These are phyloP conservation scores for Venturia carpophila DNA, from an alignment of 2,329 filamentous ascomycete genomes.

Conservation along the genomic window DNA sequence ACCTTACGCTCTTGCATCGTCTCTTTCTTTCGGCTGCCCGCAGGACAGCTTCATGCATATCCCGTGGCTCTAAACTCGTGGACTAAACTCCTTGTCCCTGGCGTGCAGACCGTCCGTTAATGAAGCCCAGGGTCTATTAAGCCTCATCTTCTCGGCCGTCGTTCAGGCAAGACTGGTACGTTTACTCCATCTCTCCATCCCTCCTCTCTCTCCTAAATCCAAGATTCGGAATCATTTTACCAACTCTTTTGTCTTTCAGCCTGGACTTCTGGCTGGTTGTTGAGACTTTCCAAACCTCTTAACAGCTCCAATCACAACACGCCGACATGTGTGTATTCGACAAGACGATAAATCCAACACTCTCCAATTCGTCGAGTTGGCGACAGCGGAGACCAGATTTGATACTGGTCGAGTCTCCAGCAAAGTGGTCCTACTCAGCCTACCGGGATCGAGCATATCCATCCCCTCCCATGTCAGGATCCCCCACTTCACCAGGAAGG, in stretches of 20 bases:
- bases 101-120: conserved; percentile 12
- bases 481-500: conserved; percentile 37
- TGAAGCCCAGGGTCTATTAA: conserved; percentile 13
- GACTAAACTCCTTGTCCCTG: conserved; percentile 13
- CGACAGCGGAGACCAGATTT: conserved; percentile 31
- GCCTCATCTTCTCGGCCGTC: conserved; percentile 11
- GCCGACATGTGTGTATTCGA: conserved; percentile 37
- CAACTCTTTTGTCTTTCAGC: conserved; percentile 12
- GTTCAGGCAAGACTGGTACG: conserved; percentile 14
- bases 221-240: not conserved
- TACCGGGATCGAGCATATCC: conserved; percentile 36
- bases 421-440: conserved; percentile 29
- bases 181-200: not conserved
- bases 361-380: conserved; percentile 31
- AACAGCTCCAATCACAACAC: conserved; percentile 15
- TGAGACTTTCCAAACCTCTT: conserved; percentile 11
- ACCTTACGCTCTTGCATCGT: not conserved
- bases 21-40: conserved; percentile 7
- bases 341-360: conserved; percentile 31
- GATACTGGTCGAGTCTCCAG: conserved; percentile 28
- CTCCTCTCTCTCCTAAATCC: not conserved
- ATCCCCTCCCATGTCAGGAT: conserved; percentile 46
- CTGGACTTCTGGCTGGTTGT: conserved; percentile 10
- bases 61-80: conserved; percentile 1
- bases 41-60: conserved; percentile 12